phyloP scores from a whole-genome alignment of 2,329 filamentous ascomycete species.

The Cladophialophora carrionii region DNA sequence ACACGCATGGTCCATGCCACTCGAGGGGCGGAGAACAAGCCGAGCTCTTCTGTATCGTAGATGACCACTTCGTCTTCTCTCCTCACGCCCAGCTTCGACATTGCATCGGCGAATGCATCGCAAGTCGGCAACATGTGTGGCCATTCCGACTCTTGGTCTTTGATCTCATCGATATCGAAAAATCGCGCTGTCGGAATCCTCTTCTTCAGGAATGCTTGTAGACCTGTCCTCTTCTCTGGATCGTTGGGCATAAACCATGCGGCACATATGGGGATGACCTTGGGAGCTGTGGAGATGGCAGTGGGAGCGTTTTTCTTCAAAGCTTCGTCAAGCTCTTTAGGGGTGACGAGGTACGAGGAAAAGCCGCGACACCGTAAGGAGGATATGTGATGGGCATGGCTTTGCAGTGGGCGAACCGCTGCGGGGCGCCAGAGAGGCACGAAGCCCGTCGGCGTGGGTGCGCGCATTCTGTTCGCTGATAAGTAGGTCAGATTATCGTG shows the following conservation, averaged over 20 bases:
- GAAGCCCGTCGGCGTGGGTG: constrained; percentile 5
- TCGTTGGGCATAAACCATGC: constrained; percentile 98
- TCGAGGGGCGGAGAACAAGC: constrained; percentile 90
- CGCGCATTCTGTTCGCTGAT: constrained; percentile 12
- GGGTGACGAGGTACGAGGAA: constrained; percentile 83
- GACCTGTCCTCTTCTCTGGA: constrained; percentile 70
- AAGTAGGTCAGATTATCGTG: constrained; percentile 10
- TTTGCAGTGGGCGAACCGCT: constrained; percentile 32
- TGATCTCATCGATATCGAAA: constrained; percentile 92
- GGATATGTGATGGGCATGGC: constrained; percentile 40
- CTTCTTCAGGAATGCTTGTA: constrained; percentile 76
- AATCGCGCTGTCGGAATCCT: constrained; percentile 90
- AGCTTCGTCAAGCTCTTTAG: constrained; percentile 77
- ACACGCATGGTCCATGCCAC: constrained; percentile 91
- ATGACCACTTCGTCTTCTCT: constrained; percentile 89
- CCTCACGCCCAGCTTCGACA: constrained; percentile 85
- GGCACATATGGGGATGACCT: constrained; percentile 86
- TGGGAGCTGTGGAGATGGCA: constrained; percentile 77
- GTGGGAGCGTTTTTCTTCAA: constrained; percentile 80
- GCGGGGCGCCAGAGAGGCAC: constrained; percentile 20
- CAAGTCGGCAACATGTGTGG: constrained; percentile 93
- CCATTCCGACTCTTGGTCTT: constrained; percentile 84
- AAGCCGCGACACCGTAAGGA: constrained; percentile 53
- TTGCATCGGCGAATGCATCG: constrained; percentile 79
- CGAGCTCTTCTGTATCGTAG: constrained; percentile 87